Percentiles rank a stretch among this genome's conserved stretches.
Evolutionary conservation across 371 early-diverging fungal species (phyloP).

Genomic region (Mortierella sp.): DNA sequence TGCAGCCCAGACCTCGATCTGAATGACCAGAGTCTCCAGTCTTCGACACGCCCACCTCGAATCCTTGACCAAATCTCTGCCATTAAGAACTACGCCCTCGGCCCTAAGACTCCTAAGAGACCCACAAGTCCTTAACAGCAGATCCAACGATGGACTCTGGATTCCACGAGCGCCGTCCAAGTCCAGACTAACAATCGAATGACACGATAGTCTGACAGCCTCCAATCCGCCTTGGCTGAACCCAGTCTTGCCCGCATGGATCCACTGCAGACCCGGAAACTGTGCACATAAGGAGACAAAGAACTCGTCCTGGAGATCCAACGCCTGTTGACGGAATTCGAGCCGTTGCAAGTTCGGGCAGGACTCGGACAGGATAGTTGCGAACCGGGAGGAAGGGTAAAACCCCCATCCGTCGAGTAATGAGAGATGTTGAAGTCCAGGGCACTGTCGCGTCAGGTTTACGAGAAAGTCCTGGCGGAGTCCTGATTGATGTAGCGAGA

Average conservation of each 20-base stretch:
- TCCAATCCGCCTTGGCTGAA: conserved; percentile 38
- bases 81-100: conserved; percentile 49
- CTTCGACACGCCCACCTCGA: conserved; percentile 32
- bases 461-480: conserved; percentile 46
- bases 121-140: conserved; percentile 20
- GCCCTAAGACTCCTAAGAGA: conserved; percentile 28
- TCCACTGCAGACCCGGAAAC: conserved; percentile 34
- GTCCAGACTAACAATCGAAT: conserved; percentile 35
- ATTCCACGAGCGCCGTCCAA: conserved; percentile 50
- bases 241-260: conserved; percentile 49
- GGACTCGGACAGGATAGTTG: conserved; percentile 20
- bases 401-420: conserved; percentile 47
- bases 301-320: conserved; percentile 53
- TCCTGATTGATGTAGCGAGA: conserved; percentile 35
- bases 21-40: conserved; percentile 36
- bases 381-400: conserved; percentile 43
- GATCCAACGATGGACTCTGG: conserved; percentile 25
- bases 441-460: conserved; percentile 36
- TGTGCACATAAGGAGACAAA: conserved; percentile 31
- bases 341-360: conserved; percentile 38
- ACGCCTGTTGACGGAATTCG: conserved; percentile 40
- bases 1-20: conserved; percentile 38
- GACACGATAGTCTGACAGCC: conserved; percentile 25
- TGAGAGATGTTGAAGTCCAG: conserved; percentile 41
- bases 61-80: conserved; percentile 21